These are phyloP conservation scores for Xylaria sp. DNA, from an alignment of 2,329 filamentous ascomycete species.

Conservation along the genomic window DNA sequence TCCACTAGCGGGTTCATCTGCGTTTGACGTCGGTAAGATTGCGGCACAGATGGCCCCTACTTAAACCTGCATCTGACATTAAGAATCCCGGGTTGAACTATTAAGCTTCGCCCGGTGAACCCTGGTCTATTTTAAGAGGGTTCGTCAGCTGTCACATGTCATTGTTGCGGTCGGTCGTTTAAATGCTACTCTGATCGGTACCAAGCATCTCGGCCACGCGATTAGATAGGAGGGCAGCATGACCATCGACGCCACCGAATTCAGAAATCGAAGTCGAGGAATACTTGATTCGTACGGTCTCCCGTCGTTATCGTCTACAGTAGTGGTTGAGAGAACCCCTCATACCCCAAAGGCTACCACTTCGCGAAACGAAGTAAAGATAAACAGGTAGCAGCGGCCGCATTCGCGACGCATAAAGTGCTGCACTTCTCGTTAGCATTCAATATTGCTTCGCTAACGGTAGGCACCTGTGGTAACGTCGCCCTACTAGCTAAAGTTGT, in stretches of 20 bases:
- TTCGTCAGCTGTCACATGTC: not conserved
- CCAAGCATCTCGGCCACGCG: not conserved
- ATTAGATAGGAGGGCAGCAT: constrained; percentile 2
- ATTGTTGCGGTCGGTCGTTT: not conserved
- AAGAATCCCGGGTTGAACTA: not conserved
- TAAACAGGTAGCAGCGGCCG: not conserved
- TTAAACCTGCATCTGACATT: not conserved
- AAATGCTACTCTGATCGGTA: not conserved
- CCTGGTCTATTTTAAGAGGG: not conserved
- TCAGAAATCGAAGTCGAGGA: not conserved
- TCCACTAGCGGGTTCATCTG: not conserved
- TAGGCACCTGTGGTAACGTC: not conserved
- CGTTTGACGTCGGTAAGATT: not conserved
- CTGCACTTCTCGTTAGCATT: not conserved
- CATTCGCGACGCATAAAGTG: not conserved
- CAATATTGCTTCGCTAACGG: not conserved
- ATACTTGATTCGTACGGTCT: not conserved
- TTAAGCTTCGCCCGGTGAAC: not conserved
- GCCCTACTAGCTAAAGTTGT: not conserved
- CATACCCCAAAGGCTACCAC: not conserved
- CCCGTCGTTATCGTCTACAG: constrained; percentile 10
- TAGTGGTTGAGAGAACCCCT: not conserved
- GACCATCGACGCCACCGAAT: not conserved
- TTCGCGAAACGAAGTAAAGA: not conserved
- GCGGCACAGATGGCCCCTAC: not conserved